Conservation (phyloP, 345 rosid genomes). For the Sisymbrium irio region DNA sequence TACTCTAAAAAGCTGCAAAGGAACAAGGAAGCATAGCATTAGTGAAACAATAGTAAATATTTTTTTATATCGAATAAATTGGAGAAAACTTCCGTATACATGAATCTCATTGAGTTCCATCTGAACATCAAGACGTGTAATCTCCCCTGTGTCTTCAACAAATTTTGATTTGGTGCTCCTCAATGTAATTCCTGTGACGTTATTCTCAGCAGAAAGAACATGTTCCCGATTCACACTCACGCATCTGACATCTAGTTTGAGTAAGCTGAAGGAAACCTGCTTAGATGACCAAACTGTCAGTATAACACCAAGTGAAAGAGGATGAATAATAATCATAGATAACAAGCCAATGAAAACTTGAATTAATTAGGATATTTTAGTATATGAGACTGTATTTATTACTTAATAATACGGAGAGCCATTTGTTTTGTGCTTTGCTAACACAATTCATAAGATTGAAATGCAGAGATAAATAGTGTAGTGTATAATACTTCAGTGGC, state of each 20-base stretch:
- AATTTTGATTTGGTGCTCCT: constrained; percentile 61
- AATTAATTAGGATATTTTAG: too few species aligned
- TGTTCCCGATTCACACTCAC: constrained; percentile 56
- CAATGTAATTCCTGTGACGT: constrained; percentile 73
- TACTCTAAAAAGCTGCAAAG: constrained; percentile 77
- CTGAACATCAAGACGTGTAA: constrained; percentile 81
- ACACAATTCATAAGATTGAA: too few species aligned
- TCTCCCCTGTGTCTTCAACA: constrained; percentile 81
- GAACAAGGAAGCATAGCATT: constrained; percentile 12
- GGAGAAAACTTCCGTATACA: constrained; percentile 44
- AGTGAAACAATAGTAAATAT: constrained; percentile 3
- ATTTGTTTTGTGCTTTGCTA: too few species aligned
- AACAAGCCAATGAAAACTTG: too few species aligned
- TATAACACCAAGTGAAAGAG: too few species aligned
- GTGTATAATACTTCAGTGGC: too few species aligned
- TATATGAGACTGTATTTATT: too few species aligned
- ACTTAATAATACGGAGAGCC: too few species aligned
- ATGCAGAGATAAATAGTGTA: too few species aligned
- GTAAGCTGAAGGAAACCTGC: constrained; percentile 70
- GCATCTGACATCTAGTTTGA: constrained; percentile 74
- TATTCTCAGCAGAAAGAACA: constrained; percentile 60
- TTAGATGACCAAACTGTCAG: too few species aligned
- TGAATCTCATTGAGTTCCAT: constrained; percentile 90
- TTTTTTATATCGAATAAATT: too few species aligned
- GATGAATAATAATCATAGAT: too few species aligned